Base-by-base conservation (phyloP, 208 protist genomes). In the Lotmaria passim region DNA sequence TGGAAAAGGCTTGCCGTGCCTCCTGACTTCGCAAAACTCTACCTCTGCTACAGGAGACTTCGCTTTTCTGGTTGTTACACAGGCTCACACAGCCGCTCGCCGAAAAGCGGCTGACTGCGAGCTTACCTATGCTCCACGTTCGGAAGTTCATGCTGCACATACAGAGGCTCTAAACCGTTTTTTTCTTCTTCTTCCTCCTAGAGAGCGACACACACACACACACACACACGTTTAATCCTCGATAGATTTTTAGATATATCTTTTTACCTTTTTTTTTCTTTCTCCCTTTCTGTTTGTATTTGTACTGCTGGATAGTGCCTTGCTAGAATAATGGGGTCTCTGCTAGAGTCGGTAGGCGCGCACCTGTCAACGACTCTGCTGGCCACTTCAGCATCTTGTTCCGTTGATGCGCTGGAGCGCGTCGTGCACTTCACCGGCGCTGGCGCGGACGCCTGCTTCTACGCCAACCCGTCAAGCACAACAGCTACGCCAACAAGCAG, bases 401-500 rank as follows among this genome's bases (percentile, higher is more conserved):
- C 70, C 21, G 55, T 76, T 21, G 63, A 82, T 44, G 78, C 78
- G 14, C 61, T 82, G 19, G 62, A 79, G 72, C 58, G 67, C 30
- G 48, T 82, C 23, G 51, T 82, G 48, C 59, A 73, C 28, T 69
- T 67, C 34, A 79, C 58, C 19, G 78, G 78, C 47, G 56, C 51
- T 7, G 61, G 61, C n/a, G 66, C 55, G 7, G 72, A 73, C 24
- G 72, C 46, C 10, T 82, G 78, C 48, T 68, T 82, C 38, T 73
- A 58, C 53, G 38, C 46, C 17, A 58, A 46, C n/a, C 31, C 30
- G 38, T 26, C 55, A 15, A 11, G 21, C 11, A 21, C 46, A 12
- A 41, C 41, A 41, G 6, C 47, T 31, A 19, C 48, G n/a, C 14
- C 30, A 30, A 38, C 50, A 1, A n/a, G n/a, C 36, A 39, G 8